These are phyloP conservation scores for Adiantum capillusveneris DNA, from an alignment of 75 land plant genomes.

Conservation along the genomic window DNA sequence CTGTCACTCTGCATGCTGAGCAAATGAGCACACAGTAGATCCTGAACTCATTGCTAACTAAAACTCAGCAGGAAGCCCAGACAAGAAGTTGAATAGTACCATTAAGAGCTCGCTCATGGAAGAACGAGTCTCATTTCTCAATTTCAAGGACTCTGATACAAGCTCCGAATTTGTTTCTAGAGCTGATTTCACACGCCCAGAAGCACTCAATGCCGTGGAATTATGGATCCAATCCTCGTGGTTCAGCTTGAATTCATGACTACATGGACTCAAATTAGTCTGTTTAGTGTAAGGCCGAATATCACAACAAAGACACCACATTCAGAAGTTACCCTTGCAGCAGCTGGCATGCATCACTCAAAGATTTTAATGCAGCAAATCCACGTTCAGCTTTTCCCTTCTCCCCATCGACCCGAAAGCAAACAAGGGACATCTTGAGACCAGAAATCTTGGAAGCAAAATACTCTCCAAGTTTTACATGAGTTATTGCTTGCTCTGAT, in stretches of 20 bases:
- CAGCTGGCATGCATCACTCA: constrained; percentile 52
- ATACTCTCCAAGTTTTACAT: constrained; percentile 59
- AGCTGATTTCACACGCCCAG: constrained; percentile 15
- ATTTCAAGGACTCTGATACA: constrained; percentile 26
- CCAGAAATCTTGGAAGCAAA: constrained; percentile 64
- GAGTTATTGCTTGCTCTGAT: constrained; percentile 56
- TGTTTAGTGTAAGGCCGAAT: too few species aligned
- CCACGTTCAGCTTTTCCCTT: constrained; percentile 30
- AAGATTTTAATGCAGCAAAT: constrained; percentile 41
- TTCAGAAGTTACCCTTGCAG: constrained; percentile 54
- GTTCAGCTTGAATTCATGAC: constrained; percentile 64
- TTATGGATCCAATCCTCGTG: constrained; percentile 60
- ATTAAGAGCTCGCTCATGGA: constrained; percentile 63
- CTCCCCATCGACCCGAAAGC: constrained; percentile 31
- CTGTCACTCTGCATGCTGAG: constrained; percentile 56
- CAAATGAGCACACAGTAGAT: too few species aligned
- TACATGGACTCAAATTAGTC: too few species aligned
- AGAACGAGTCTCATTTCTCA: constrained; percentile 44
- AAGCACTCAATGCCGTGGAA: constrained; percentile 32
- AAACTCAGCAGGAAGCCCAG: too few species aligned
- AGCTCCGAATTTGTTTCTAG: constrained; percentile 18
- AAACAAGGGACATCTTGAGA: constrained; percentile 39
- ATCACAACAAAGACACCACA: too few species aligned
- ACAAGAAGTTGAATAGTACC: too few species aligned
- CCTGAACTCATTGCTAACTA: too few species aligned